Evolutionary conservation across 495 filamentous ascomycete genomes (phyloP).

Genomic region (Penicillium ochrochloron): DNA sequence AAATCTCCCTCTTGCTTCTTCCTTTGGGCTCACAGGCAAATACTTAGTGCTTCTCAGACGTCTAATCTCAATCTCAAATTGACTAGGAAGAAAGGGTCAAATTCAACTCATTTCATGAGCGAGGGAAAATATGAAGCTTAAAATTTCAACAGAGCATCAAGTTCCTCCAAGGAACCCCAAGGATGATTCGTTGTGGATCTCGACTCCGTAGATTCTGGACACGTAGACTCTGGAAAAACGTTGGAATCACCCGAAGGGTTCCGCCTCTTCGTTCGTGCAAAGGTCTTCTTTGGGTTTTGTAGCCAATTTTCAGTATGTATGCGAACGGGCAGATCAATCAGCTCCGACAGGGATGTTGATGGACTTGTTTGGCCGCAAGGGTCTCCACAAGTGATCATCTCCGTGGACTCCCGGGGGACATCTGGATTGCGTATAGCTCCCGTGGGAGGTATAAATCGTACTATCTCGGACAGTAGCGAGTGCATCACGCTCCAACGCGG

Average conservation of each 20-base stretch:
- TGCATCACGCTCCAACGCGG: slow-evolving; percentile 6
- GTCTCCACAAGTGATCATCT: neutral
- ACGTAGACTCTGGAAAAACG: slow-evolving; percentile 1
- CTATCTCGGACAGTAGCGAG: slow-evolving; percentile 4
- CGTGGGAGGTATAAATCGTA: slow-evolving; percentile 1
- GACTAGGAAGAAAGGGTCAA: too few relatives aligned
- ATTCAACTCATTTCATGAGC: too few relatives aligned
- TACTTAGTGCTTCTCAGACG: too few relatives aligned
- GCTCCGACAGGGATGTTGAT: slow-evolving; percentile 2
- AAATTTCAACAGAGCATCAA: neutral
- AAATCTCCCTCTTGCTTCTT: too few relatives aligned
- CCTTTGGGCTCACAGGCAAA: too few relatives aligned
- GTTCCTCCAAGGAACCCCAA: neutral
- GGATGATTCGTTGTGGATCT: neutral
- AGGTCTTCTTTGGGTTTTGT: neutral
- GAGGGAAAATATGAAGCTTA: too few relatives aligned
- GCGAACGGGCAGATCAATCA: slow-evolving; percentile 3
- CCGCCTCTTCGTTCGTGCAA: neutral
- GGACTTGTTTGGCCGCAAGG: neutral
- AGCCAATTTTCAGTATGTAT: slow-evolving; percentile 3
- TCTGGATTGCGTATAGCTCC: neutral
- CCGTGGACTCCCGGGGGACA: neutral
- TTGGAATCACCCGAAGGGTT: neutral
- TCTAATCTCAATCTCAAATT: too few relatives aligned
- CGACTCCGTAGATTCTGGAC: neutral